Evolutionary conservation across 1,284 basidiomycete genomes (phyloP).

Genomic region (Kalmanozyma brasiliensis): DNA sequence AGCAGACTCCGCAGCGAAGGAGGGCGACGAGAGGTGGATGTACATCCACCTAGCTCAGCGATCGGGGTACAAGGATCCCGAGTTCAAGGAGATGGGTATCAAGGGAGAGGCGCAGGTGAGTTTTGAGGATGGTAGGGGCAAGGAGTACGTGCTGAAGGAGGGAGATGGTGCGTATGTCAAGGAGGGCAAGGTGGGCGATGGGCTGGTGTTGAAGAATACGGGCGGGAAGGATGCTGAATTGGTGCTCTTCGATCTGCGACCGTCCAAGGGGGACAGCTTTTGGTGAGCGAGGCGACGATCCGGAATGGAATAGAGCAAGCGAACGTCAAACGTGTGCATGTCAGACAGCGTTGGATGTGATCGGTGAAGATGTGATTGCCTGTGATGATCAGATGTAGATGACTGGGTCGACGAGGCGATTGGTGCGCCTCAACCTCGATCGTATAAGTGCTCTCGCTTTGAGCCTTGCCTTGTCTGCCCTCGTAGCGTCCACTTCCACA

Average conservation of each 20-base stretch:
- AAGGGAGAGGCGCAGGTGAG: slow-evolving; percentile 70
- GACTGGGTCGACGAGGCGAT: slow-evolving; percentile 39
- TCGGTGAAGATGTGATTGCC: neutral
- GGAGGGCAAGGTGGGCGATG: slow-evolving; percentile 30
- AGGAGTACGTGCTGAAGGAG: slow-evolving; percentile 68
- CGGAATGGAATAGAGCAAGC: slow-evolving; percentile 12
- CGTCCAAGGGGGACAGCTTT: neutral
- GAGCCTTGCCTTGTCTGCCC: neutral
- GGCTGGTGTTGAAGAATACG: slow-evolving; percentile 22
- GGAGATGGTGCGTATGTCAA: slow-evolving; percentile 52
- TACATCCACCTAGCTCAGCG: slow-evolving; percentile 57
- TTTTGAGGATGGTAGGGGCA: slow-evolving; percentile 70
- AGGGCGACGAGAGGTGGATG: slow-evolving; percentile 44
- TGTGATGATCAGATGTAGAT: slow-evolving; percentile 41
- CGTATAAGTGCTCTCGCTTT: slow-evolving; percentile 21
- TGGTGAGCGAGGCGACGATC: no score
- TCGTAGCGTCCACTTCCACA: neutral
- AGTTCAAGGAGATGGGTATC: slow-evolving; percentile 65
- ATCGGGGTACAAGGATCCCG: slow-evolving; percentile 58
- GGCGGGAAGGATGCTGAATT: slow-evolving; percentile 40
- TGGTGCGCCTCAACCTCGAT: slow-evolving; percentile 20
- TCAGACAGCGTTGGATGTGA: no score
- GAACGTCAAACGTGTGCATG: no score
- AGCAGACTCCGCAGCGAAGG: slow-evolving; percentile 27
- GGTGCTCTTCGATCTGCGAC: slow-evolving; percentile 37